A percentile compares a stretch with the other conserved stretches of the same genome.
phyloP scores from a whole-genome alignment of 73 alveolate species.

The Paramecium primaurelia region DNA sequence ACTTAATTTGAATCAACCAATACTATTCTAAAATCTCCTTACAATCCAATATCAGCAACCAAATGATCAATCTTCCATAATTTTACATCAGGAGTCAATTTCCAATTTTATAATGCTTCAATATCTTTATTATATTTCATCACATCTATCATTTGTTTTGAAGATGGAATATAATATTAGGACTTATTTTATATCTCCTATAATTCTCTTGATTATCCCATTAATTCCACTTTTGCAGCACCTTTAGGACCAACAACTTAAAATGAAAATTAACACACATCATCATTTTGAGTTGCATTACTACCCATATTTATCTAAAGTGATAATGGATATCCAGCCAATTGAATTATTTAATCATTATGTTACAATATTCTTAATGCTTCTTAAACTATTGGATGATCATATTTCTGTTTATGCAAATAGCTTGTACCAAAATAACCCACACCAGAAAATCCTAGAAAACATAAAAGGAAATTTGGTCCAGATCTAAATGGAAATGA shows the following conservation, averaged over 20 bases:
- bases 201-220: slow-evolving; percentile 33
- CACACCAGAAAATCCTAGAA: background rate
- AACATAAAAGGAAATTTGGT: background rate
- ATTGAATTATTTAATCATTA: slow-evolving; percentile 16
- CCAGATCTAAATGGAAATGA: background rate
- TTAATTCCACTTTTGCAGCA: background rate
- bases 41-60: slow-evolving; percentile 19
- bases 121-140: background rate
- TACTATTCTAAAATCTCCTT: slow-evolving; percentile 13
- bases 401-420: background rate
- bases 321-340: slow-evolving; percentile 15
- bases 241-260: slow-evolving; percentile 32
- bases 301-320: background rate
- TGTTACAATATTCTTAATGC: background rate
- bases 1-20: background rate
- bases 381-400: slow-evolving; percentile 32
- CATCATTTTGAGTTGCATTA: background rate
- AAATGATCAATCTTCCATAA: slow-evolving; percentile 25
- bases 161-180: background rate
- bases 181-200: background rate
- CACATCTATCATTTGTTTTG: background rate
- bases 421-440: background rate
- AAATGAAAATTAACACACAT: background rate
- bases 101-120: background rate
- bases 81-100: background rate